Evolutionary conservation across 352 stramenopile genomes (phyloP).

Genomic region (Pythium dissotocum): DNA sequence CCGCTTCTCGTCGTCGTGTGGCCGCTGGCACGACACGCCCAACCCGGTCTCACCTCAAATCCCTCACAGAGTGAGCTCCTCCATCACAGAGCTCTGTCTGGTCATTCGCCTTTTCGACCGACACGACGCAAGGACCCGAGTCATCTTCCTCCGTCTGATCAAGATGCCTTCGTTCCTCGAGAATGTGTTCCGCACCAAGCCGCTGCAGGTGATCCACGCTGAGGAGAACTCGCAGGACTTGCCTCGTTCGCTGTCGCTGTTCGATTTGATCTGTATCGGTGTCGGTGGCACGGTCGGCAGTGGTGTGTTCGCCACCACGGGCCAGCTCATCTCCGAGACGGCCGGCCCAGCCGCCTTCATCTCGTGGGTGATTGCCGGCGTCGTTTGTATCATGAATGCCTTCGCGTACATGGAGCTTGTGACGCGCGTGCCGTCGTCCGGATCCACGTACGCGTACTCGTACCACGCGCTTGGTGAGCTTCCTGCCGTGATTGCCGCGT

Average conservation of each 20-base stretch:
- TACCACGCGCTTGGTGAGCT: conserved; percentile 92
- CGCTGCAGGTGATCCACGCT: conserved; percentile 64
- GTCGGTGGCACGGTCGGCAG: conserved; percentile 90
- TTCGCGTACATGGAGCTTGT: conserved; percentile 91
- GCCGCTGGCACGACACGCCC: not conserved
- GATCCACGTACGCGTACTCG: conserved; percentile 91
- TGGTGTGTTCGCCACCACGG: conserved; percentile 88
- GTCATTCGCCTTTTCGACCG: conserved; percentile 15
- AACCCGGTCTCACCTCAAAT: not conserved
- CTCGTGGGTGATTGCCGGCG: conserved; percentile 75
- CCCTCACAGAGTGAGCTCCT: not conserved
- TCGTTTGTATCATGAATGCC: conserved; percentile 78
- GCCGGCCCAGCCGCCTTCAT: conserved; percentile 81
- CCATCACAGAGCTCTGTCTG: too few species aligned
- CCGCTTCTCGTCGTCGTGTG: not conserved
- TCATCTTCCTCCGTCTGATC: not conserved
- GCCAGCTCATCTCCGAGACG: conserved; percentile 65
- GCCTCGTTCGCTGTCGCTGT: conserved; percentile 66
- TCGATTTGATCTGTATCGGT: conserved; percentile 89
- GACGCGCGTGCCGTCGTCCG: conserved; percentile 82
- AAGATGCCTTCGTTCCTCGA: conserved; percentile 37
- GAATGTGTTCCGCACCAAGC: conserved; percentile 67
- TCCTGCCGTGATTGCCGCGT: conserved; percentile 85
- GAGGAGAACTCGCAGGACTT: conserved; percentile 70
- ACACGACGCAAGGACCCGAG: conserved; percentile 1